phyloP scores from a whole-genome alignment of 305 asterid genomes.

The Fraxinus greggii region DNA sequence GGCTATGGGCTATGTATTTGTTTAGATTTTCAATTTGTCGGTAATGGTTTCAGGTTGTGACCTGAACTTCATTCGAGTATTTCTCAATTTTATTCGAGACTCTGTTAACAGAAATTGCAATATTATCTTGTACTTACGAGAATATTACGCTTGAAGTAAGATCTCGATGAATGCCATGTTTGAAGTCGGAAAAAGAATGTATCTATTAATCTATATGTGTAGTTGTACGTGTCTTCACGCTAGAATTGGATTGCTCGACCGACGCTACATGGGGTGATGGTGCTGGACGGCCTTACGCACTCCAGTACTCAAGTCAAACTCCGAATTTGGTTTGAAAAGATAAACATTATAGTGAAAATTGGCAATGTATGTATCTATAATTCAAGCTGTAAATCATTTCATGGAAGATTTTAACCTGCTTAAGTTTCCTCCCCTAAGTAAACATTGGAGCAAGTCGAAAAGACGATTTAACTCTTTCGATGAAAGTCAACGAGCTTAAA shows the following conservation, averaged over 20 bases:
- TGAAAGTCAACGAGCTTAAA: too few species aligned
- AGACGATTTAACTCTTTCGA: too few species aligned
- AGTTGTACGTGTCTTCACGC: not conserved
- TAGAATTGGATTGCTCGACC: not conserved
- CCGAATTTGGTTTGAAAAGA: not conserved
- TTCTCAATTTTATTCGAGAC: not conserved
- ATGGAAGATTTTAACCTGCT: too few species aligned
- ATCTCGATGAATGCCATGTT: not conserved
- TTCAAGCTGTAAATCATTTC: too few species aligned
- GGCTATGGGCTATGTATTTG: not conserved
- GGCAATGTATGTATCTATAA: not conserved
- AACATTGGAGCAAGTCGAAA: too few species aligned
- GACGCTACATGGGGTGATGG: not conserved
- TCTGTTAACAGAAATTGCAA: not conserved
- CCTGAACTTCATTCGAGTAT: not conserved
- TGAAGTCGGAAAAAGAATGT: not conserved
- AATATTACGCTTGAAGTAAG: not conserved
- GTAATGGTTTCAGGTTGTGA: not conserved
- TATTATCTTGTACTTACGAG: not conserved
- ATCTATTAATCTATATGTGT: not conserved
- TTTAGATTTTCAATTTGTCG: not conserved
- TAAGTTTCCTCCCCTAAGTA: too few species aligned
- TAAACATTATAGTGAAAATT: too few species aligned
- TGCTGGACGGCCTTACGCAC: not conserved
- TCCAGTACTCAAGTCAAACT: not conserved